These are phyloP conservation scores for Naganishia vaughanmartiniae DNA, from an alignment of 768 basidiomycete genomes.

Conservation along the genomic window DNA sequence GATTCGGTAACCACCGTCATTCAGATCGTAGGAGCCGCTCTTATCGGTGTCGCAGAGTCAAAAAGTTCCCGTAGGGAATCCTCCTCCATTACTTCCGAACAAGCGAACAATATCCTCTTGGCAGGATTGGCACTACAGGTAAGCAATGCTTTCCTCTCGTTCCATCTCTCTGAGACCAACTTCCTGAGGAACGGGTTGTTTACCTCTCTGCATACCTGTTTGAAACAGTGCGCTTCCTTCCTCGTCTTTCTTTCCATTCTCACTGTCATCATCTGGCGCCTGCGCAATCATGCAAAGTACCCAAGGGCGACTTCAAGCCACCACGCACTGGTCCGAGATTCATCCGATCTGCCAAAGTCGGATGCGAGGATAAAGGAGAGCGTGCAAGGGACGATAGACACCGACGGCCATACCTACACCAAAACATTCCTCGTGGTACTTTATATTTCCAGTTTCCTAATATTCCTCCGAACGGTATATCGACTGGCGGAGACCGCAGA, in stretches of 20 bases:
- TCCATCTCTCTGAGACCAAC: not conserved
- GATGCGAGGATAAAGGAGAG: not conserved
- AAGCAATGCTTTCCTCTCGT: conserved; percentile 1
- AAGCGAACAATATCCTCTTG: conserved; percentile 51
- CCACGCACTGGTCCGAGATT: not conserved
- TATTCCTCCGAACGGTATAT: conserved; percentile 49
- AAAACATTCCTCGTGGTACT: conserved; percentile 42
- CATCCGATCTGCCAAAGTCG: conserved; percentile 5
- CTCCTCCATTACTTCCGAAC: conserved; percentile 39
- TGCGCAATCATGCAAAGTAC: conserved; percentile 20
- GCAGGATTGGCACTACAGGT: conserved; percentile 52
- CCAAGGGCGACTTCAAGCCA: not conserved
- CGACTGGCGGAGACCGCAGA: conserved; percentile 52
- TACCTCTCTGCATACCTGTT: not conserved
- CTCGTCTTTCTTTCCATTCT: conserved; percentile 46
- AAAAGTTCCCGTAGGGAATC: conserved; percentile 33
- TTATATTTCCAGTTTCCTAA: conserved; percentile 40
- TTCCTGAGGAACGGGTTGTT: too few species aligned
- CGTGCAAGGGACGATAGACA: not conserved
- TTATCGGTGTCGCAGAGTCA: conserved; percentile 51
- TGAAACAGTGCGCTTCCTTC: conserved; percentile 44
- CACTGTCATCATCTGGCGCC: conserved; percentile 39
- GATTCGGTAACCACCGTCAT: conserved; percentile 48
- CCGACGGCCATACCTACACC: conserved; percentile 10
- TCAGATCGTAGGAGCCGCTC: conserved; percentile 51